Evolutionary conservation across 2,329 filamentous ascomycete species (phyloP), one percentile per base, ranked within the genome.

Genomic region (Neoarthrinium moseri): DNA sequence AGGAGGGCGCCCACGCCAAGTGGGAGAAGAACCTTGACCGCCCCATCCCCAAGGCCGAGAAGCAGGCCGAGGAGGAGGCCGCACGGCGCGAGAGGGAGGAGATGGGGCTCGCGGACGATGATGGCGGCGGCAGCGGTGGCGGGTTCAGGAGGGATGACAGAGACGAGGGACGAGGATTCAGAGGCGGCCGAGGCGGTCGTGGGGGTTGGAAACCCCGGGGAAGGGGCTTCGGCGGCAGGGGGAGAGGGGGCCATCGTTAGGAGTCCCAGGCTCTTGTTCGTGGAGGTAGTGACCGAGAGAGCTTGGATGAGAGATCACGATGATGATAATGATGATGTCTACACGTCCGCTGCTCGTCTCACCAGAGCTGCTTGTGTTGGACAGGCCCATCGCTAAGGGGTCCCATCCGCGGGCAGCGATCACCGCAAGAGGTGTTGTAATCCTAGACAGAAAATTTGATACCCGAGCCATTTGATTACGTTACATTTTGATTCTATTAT

Each of bases 21-120:
- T 97, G 89, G 84, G 81, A 84, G 20, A 81, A 81, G 59, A 84
- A 91, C 52, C 71, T 91, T 30, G 86, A 89, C 63, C 87, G 86
- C 72, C 89, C 86, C 6, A 81, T 80, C 23, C 83, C 87, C 52
- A 88, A 86, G 72, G 73, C 78, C 13, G 78, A 81, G 43, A 80
- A 83, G 57, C 78, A 69, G 64, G 79, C 71, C 65, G 80, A 61
- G 68, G 75, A 57, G 73, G 71, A 48, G 3, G 22, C 41, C 10
- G 20, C 23, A 18, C n/a, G 33, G 29, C 20, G 29, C 17, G 18
- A 23, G 33, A 32, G 22, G 64, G 70, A 56, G 71, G 75, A 74
- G 59, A 68, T 59, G 57, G 72, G 42, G 15, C 71, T 64, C 66
- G 65, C 64, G 38, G 63, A 60, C 2, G 60, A 63, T 8, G 57